Conservation (phyloP, 257 asterid genomes). For the Solanum corneliomulleri region DNA sequence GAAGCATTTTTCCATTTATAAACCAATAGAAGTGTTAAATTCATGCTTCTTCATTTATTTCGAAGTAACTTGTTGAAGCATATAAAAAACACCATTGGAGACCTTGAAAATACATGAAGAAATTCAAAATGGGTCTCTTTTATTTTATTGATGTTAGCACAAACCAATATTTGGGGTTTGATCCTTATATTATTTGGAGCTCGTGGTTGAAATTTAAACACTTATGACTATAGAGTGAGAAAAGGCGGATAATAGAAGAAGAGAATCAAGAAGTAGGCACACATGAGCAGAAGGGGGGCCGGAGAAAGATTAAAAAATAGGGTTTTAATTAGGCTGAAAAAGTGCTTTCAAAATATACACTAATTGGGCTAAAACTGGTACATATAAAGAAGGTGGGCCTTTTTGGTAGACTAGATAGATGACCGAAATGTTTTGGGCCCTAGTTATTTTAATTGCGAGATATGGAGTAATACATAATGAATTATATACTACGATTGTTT, state of each 20-base stretch:
- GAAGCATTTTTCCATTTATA: background rate
- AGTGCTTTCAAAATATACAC: background rate
- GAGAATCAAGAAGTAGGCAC: background rate
- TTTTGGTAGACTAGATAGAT: background rate
- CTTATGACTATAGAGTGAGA: background rate
- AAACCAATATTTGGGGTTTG: background rate
- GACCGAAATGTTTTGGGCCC: background rate
- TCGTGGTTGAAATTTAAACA: background rate
- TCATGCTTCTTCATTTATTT: background rate
- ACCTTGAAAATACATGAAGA: background rate
- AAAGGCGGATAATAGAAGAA: background rate
- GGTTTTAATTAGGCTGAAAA: background rate
- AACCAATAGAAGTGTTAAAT: background rate
- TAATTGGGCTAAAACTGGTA: background rate
- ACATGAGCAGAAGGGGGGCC: background rate
- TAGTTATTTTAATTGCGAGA: background rate
- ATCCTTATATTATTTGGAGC: background rate
- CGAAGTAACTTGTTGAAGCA: background rate
- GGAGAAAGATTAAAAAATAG: background rate
- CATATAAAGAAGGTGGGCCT: background rate
- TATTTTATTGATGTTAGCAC: background rate
- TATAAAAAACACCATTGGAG: background rate
- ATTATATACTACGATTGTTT: background rate
- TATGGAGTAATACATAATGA: background rate
- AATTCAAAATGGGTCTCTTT: background rate